These are phyloP conservation scores for Thecaphora thlaspeos DNA, from an alignment of 1,284 basidiomycete genomes.

Conservation along the genomic window DNA sequence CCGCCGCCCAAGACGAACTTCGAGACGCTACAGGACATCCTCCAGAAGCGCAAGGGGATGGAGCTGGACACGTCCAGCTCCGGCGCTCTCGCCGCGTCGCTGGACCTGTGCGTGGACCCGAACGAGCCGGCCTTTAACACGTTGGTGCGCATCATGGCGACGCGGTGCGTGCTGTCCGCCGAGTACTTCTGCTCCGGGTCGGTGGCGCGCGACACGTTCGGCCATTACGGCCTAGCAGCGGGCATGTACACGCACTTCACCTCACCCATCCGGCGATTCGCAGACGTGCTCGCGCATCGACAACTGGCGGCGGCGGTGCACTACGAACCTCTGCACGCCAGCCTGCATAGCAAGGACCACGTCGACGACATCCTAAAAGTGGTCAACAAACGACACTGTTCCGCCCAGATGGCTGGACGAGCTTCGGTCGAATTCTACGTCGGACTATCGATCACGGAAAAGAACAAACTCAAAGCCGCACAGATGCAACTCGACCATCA, in stretches of 20 bases:
- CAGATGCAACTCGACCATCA: too few relatives aligned
- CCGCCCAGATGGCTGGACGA: constrained; percentile 94
- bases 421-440: constrained; percentile 98
- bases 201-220: constrained; percentile 86
- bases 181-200: constrained; percentile 98
- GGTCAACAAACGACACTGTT: constrained; percentile 87
- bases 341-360: constrained; percentile 81
- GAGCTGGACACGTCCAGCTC: constrained; percentile 89
- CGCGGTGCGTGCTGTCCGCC: constrained; percentile 94
- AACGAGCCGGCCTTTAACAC: constrained; percentile 77
- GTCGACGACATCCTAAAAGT: constrained; percentile 84
- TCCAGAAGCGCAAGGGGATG: constrained; percentile 80
- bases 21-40: constrained; percentile 89
- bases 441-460: constrained; percentile 73
- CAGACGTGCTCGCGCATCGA: constrained; percentile 89
- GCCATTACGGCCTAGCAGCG: constrained; percentile 93
- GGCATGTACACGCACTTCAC: constrained; percentile 99
- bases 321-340: constrained; percentile 77
- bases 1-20: constrained; percentile 92
- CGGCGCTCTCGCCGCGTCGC: constrained; percentile 80
- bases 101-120: constrained; percentile 81
- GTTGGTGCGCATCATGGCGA: constrained; percentile 97
- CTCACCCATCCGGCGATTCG: constrained; percentile 37
- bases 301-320: constrained; percentile 89
- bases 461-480: constrained; percentile 47